Evolutionary conservation across 805 yeast genomes (phyloP).

Genomic region (Torulaspora microellipsoides): DNA sequence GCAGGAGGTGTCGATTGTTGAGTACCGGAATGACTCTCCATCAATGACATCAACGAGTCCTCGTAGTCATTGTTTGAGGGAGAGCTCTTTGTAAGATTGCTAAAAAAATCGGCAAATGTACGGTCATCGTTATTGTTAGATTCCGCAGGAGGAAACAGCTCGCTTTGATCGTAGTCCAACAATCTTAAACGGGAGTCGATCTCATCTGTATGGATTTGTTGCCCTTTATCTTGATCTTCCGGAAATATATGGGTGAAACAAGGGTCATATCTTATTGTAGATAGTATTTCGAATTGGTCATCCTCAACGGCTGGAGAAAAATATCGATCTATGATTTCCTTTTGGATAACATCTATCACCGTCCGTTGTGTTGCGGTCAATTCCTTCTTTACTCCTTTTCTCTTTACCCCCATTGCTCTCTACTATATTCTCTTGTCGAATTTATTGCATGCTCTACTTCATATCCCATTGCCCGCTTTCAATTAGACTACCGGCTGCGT

Average conservation of each 20-base stretch:
- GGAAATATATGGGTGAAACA: constrained; percentile 27
- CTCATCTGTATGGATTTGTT: constrained; percentile 3
- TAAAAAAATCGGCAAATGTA: constrained; percentile 21
- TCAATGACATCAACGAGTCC: constrained; percentile 7
- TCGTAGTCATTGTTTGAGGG: constrained; percentile 10
- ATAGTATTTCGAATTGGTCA: constrained; percentile 50
- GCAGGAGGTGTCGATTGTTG: constrained; percentile 20
- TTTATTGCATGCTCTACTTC: too few species aligned
- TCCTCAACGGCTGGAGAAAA: constrained; percentile 13
- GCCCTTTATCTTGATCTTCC: background rate
- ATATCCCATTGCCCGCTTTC: too few species aligned
- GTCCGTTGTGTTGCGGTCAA: constrained; percentile 15
- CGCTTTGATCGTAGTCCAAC: constrained; percentile 5
- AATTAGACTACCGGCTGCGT: too few species aligned
- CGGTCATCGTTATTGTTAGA: constrained; percentile 11
- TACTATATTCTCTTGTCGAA: too few species aligned
- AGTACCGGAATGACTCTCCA: constrained; percentile 5
- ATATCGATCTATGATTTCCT: constrained; percentile 17
- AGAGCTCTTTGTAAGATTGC: constrained; percentile 9
- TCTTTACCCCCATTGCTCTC: constrained; percentile 8
- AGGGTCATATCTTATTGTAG: constrained; percentile 78
- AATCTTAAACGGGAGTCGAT: constrained; percentile 19
- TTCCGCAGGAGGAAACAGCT: constrained; percentile 4
- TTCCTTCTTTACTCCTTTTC: constrained; percentile 7
- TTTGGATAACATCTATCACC: constrained; percentile 16